Evolutionary conservation across 148 eudicot genomes (phyloP), one percentile per base, ranked within the genome.

Genomic region (Vaccinium myrtillus): DNA sequence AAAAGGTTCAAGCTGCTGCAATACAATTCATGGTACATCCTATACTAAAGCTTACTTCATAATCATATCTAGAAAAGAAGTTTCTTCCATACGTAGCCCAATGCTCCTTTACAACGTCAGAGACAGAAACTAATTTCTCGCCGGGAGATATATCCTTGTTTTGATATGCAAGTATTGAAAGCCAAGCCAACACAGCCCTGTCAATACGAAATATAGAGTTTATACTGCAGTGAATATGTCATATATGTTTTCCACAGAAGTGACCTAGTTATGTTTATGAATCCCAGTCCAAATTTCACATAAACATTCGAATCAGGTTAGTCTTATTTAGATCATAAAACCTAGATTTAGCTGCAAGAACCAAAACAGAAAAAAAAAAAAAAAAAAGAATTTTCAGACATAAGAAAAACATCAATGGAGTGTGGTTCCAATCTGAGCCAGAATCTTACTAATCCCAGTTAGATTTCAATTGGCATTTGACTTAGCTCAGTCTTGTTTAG

Each of bases 161-260:
- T 73, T 91, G 88, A 79, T 88, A 87, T 77, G 99, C 99, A 81
- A 97, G 82, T 85, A 97, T 95, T 15, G 99, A 95, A 87, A 97
- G 89, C 99, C 99, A 97, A 74, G 99, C 99, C 90, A 97, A 89
- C 81, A 97, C 99, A 86, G 99, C 98, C 99, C 98, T 97, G 88
- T 86, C 77, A 77, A 74, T 80, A 16, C 63, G 46, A 81, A 69
- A 48, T 51, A 76, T 12, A 36, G 0, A 25, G 77, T 32, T 84
- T 63, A 84, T 25, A 58, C 54, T 25, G 23, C 39, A 11, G 43
- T 0, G 25, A 36, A 61, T 61, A 61, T 21, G 67, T 61, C 67
- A 61, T 6, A 61, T 6, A 21, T 21, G 67, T 61, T 61, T 21
- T n/a, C 69, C 69, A 21, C 27, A 18, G n/a, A 59, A 59, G 6